Conservation (phyloP, 2,329 filamentous ascomycete genomes). For the Pseudogymnoascus sp. region DNA sequence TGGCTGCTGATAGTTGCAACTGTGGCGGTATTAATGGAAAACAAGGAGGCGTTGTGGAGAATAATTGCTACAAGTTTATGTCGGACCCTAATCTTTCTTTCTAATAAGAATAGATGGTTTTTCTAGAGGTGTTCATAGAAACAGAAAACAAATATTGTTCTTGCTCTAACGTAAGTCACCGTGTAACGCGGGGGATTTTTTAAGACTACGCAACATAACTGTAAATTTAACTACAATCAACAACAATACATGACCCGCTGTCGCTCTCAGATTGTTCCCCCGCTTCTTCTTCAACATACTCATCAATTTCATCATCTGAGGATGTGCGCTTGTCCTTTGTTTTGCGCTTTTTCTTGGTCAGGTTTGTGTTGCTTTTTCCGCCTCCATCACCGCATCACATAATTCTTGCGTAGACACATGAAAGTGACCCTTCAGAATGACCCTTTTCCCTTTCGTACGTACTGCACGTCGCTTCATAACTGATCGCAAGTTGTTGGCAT, state of each 20-base stretch:
- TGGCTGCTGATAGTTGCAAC: constrained; percentile 24
- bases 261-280: no score
- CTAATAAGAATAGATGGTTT: no score
- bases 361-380: not conserved
- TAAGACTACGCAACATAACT: no score
- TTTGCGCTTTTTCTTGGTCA: not conserved
- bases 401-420: not conserved
- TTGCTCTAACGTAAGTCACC: no score
- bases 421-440: not conserved
- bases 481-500: not conserved
- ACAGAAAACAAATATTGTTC: no score
- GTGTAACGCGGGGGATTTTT: no score
- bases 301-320: not conserved
- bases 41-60: constrained; percentile 22
- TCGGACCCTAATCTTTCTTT: no score
- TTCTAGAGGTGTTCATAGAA: no score
- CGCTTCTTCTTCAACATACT: not conserved
- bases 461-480: not conserved
- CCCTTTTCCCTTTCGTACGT: not conserved
- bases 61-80: constrained; percentile 21
- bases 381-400: not conserved
- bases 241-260: no score
- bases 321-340: not conserved
- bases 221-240: no score
- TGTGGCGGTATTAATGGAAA: constrained; percentile 21